Base-by-base conservation (phyloP, 2,329 filamentous ascomycete genomes). In the Neonectria ditissima region DNA sequence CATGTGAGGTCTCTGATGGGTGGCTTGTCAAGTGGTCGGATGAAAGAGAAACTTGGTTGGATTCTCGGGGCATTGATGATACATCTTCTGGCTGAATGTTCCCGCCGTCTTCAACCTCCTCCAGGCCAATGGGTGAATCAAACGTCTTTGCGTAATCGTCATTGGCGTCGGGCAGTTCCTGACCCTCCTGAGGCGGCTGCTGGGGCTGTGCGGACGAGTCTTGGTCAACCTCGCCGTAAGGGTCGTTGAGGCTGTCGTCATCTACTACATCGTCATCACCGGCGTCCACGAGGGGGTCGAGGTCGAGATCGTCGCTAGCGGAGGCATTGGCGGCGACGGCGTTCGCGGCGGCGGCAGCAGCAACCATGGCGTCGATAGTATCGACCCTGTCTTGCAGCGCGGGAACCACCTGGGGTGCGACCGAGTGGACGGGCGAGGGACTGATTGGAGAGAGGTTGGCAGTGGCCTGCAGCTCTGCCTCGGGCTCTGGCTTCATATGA, bases 301-400 rank as follows among this genome's bases (percentile, higher is more conserved):
- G 75, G 68, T 75, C 72, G 63, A 67, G 68, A 26, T 71, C 63
- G 48, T 69, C 69, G 62, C 74, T 77, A 71, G 72, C 69, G 44
- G 67, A 62, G 63, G 70, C 70, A 59, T 77, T 75, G 69, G 73
- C 65, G 59, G 72, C 67, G 65, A 66, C 59, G 59, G 66, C 72
- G 16, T 71, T 73, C 22, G 71, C 71, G 24, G 71, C 72, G 44
- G 73, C 67, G 51, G 74, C 78, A 39, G 76, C 79, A 62, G 76
- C 78, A 62, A 79, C 78, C 79, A 83, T 84, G 73, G 79, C 80
- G 78, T 82, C 81, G 65, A 84, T 78, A 65, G 78, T 80, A 67
- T 86, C 84, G 69, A 83, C 84, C 58, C 83, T 84, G 65, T 85
- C 79, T 73, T 87, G 84, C 61, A 87, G 82, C 26, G 79, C 77